Evolutionary conservation across 805 yeast species (phyloP), one percentile per base, ranked within the genome.

Genomic region (Candida coquimbonensis): DNA sequence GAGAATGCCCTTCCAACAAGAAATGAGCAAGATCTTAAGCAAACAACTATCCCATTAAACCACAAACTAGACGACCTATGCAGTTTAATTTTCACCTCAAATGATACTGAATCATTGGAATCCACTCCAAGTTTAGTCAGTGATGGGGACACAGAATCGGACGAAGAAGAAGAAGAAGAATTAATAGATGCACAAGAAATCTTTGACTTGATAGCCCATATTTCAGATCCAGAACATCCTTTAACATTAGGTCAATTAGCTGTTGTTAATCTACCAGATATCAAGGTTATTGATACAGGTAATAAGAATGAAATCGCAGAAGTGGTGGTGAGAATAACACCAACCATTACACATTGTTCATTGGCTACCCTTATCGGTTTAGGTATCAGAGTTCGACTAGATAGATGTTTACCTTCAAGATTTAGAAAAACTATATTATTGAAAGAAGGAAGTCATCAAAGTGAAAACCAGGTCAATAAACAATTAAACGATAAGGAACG

Each of bases 201-300:
- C 7, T 89, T 79, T 55, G 96, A 90, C 61, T 68, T 91, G 40
- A 87, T 87, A 3, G 80, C 96, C 7, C 77, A 83, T 29, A 87
- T 89, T 12, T 84, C 95, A 0, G 99, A 93, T 62, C 99, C 99
- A 1, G 99, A 93, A 60, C 99, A 93, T 63, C 99, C 99, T 0
- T 70, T 93, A 38, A 84, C 96, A 0, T 70, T 93, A 47, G 99
- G 96, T 0, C 98, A 93, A 64, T 72, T 93, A 16, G 91, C 96
- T 0, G 97, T 93, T 37, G 96, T 93, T 2, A 89, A 88, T 56
- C 68, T 93, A 41, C 73, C 75, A 7, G 96, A 95, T 60, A 93
- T 93, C 47, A 63, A 68, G 36, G 88, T 93, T 4, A 69, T 64
- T 3, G 85, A 87, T 56, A 69, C 78, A 11, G 76, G 77, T 5